Evolutionary conservation across 805 yeast species (phyloP).

Genomic region (Metschnikowia proteae): DNA sequence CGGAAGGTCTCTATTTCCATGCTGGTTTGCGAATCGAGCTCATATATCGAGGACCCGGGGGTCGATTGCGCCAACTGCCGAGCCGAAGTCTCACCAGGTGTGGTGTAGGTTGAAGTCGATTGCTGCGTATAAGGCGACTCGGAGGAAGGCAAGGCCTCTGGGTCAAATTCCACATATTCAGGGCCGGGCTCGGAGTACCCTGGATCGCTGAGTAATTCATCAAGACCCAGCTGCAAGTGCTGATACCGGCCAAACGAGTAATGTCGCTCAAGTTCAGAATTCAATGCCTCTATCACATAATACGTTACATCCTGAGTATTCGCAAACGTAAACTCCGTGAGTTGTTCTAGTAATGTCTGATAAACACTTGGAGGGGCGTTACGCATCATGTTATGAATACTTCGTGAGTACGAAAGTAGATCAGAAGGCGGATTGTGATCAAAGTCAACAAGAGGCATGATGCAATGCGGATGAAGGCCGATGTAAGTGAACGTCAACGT

Average conservation of each 20-base stretch:
- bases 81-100: neutral
- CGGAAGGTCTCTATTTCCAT: constrained; percentile 8
- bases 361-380: constrained; percentile 5
- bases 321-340: constrained; percentile 7
- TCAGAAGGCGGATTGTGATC: constrained; percentile 19
- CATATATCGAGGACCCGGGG: neutral
- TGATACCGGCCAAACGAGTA: neutral
- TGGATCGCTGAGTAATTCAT: constrained; percentile 5
- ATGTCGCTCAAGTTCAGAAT: neutral
- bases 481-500: constrained; percentile 26
- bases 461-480: constrained; percentile 30
- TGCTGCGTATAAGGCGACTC: neutral
- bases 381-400: constrained; percentile 8
- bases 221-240: constrained; percentile 2
- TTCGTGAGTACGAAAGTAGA: constrained; percentile 16
- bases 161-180: neutral
- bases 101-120: neutral
- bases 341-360: constrained; percentile 1
- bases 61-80: neutral
- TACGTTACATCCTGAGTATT: constrained; percentile 1
- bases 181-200: constrained; percentile 2
- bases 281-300: neutral
- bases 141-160: neutral
- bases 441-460: constrained; percentile 27
- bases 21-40: constrained; percentile 10